Percentiles rank a stretch among this genome's conserved stretches.
Evolutionary conservation across 2,329 filamentous ascomycete species (phyloP).

Genomic region (Coccinonectria pachysandricola): DNA sequence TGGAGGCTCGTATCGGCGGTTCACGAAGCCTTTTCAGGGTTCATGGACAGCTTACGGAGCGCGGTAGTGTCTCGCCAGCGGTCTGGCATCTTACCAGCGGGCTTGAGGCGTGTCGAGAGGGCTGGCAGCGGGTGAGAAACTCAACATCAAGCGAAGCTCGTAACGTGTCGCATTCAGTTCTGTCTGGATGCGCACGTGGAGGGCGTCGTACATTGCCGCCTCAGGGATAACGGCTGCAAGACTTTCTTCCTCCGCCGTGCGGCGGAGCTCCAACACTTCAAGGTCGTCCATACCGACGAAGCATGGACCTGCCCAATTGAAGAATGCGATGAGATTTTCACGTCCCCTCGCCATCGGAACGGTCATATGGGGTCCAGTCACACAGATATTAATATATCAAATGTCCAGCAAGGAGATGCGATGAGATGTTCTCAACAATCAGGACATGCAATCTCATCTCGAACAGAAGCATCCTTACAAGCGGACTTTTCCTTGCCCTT

Average conservation of each 20-base stretch:
- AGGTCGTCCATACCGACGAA: too few relatives aligned
- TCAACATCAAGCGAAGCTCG: constrained; percentile 3
- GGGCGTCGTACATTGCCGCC: too few relatives aligned
- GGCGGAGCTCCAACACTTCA: too few relatives aligned
- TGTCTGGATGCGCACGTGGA: constrained; percentile 3
- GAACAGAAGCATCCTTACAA: constrained; percentile 1
- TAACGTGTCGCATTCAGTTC: constrained; percentile 1
- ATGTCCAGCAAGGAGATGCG: constrained; percentile 1
- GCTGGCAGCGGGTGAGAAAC: constrained; percentile 1
- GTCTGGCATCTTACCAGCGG: constrained; percentile 1
- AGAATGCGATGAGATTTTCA: too few relatives aligned
- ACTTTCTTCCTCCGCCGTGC: too few relatives aligned
- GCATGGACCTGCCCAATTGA: too few relatives aligned
- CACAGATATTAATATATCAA: constrained; percentile 1
- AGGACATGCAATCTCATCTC: constrained; percentile 1
- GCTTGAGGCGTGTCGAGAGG: neutral
- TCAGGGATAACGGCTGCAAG: too few relatives aligned
- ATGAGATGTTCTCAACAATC: constrained; percentile 1
- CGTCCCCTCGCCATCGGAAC: too few relatives aligned
- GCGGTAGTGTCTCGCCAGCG: constrained; percentile 1
- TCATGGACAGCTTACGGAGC: constrained; percentile 1
- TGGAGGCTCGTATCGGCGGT: neutral
- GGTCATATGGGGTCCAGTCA: too few relatives aligned
- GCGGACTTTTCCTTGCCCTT: neutral
- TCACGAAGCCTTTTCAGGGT: neutral